Base-by-base conservation (phyloP, 192 early-diverging fungal genomes). In the Backusella australiensis region DNA sequence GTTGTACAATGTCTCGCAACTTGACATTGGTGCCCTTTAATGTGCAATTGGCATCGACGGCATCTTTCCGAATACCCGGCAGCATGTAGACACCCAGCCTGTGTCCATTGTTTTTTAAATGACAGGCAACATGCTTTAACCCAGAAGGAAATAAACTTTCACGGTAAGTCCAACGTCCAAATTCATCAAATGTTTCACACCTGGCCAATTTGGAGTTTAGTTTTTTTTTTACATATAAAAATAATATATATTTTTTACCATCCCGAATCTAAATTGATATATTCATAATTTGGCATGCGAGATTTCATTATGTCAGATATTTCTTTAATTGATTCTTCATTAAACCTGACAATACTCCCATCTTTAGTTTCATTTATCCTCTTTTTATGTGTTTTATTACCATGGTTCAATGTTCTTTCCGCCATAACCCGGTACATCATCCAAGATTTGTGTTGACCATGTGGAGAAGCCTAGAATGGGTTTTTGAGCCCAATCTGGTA, bases 381-480 rank as follows among this genome's bases (percentile, higher is more conserved):
- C 17, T 42, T 21, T 36, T 19, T 6, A 19, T 56, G 2, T 12
- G 0, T 38, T 14, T 26, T 6, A 35, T 44, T 76, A 80, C 79
- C 79, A 80, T 36, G 79, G 79, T 6, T 72, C 56, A 35, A 73
- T 66, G 23, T 72, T 69, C 29, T 65, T 72, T 39, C 79, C 79
- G 44, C 79, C 79, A 69, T 80, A 80, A 32, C 79, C 79, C 3
- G 74, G 69, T 15, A 80, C 74, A 39, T 76, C 69, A 38, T 80
- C 79, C n/a, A 80, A 59, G n/a, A 80, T 71, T 19, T 80, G 79
- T 34, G 79, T 80, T 67, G 79, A 80, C 79, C 79, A 80, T 8
- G 79, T 80, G 29, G 79, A 80, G 56, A 80, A 80, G 6, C 79
- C 79, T 4, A 80, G 69, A 19, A 80, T 69, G 15, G 79, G 79